phyloP scores from a whole-genome alignment of 495 filamentous ascomycete species.

The Hyaloscypha finlandica region DNA sequence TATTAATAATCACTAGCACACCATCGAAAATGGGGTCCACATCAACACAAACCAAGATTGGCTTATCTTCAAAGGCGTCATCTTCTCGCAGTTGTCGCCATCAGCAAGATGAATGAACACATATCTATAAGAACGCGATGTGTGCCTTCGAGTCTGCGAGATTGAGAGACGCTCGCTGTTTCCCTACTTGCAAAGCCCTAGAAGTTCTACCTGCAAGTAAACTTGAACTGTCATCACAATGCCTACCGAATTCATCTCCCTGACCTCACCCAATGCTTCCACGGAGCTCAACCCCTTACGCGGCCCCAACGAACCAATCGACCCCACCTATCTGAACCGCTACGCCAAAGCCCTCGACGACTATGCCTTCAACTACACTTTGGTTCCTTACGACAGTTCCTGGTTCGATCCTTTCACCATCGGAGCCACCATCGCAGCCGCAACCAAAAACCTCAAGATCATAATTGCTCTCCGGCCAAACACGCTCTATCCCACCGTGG shows the following conservation, averaged over 20 bases:
- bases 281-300: conserved; percentile 50
- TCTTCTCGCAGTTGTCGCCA: conserved; percentile 1
- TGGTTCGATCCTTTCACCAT: conserved; percentile 53
- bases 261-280: conserved; percentile 51
- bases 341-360: conserved; percentile 55
- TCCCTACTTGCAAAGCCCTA: too few species aligned
- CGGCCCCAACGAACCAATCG: conserved; percentile 42
- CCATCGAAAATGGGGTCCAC: too few species aligned
- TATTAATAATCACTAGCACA: too few species aligned
- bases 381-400: conserved; percentile 53
- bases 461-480: conserved; percentile 60
- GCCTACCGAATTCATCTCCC: conserved; percentile 57
- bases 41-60: too few species aligned
- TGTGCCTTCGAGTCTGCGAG: neutral
- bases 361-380: conserved; percentile 55
- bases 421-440: conserved; percentile 51
- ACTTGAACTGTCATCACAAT: conserved; percentile 28
- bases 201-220: too few species aligned
- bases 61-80: conserved; percentile 4
- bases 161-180: too few species aligned
- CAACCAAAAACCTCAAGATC: conserved; percentile 54
- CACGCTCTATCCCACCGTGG: conserved; percentile 56
- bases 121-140: conserved; percentile 34
- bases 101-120: neutral
- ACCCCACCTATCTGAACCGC: conserved; percentile 47